Percentiles rank a stretch among this genome's conserved stretches.
phyloP scores from a whole-genome alignment of 169 alveolate species.

The Plasmodium adleri region DNA sequence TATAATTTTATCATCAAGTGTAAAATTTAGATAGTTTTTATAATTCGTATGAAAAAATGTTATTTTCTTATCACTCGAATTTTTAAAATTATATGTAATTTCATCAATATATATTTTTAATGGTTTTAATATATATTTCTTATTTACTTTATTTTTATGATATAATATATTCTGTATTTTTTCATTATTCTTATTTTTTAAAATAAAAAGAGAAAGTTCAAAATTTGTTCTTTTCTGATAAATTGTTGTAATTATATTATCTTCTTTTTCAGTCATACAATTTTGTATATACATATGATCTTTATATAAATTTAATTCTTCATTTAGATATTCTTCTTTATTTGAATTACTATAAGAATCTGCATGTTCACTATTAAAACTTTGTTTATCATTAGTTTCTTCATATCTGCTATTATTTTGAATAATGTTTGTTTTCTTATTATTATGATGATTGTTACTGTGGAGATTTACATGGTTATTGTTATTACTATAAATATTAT shows the following conservation, averaged over 20 bases:
- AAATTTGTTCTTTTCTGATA: constrained; percentile 30
- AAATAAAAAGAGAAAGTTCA: constrained; percentile 25
- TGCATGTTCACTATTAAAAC: background rate
- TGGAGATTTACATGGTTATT: background rate
- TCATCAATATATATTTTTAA: constrained; percentile 34
- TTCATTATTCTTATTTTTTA: constrained; percentile 24
- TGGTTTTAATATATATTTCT: constrained; percentile 43
- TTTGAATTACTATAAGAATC: background rate
- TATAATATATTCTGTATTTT: constrained; percentile 12
- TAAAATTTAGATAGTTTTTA: constrained; percentile 25
- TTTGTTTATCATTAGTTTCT: background rate
- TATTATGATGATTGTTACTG: background rate
- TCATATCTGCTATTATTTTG: background rate
- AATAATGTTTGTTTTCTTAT: background rate
- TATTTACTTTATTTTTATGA: constrained; percentile 3
- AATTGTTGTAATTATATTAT: constrained; percentile 8
- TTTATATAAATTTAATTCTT: background rate
- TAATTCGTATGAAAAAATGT: constrained; percentile 14
- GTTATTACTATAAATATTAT: background rate
- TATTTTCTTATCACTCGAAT: constrained; percentile 16
- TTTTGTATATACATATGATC: background rate
- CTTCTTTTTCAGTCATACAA: background rate
- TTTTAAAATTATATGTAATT: constrained; percentile 51
- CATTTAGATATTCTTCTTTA: background rate
- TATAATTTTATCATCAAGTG: constrained; percentile 28